Evolutionary conservation across 179 eudicot genomes (phyloP), one percentile per base, ranked within the genome.

Genomic region (Sideroxylon spinosum): DNA sequence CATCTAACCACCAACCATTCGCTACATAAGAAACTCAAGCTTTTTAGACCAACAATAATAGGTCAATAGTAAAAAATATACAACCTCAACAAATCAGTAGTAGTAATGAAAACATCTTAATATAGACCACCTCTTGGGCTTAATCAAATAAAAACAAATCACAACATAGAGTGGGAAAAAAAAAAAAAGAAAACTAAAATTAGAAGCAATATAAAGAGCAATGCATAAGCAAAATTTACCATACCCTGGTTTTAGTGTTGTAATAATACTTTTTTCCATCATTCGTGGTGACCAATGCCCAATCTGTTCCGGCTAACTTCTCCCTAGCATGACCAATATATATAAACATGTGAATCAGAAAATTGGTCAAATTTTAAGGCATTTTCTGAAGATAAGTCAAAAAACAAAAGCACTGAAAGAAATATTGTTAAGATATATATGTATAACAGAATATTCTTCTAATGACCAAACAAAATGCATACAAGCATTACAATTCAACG

Each of bases 211-310:
- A 66, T 50, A 1, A 78, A 23, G n/a, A 69, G 66, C 56, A 78
- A 78, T 17, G 28, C 12, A 26, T 9, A 23, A 71, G 9, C 48
- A 19, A 73, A 71, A n/a, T 64, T 2, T 67, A 37, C 9, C 75
- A 66, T 84, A 95, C 99, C 99, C 91, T 90, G 49, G 95, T 90
- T 86, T 79, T 88, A 63, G 89, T 78, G 86, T 94, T 94, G 88
- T 92, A 90, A 82, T 92, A 96, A 86, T 96, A 96, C 82, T 77
- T 90, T 79, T 96, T 94, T 68, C 98, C 97, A 84, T 96, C 98
- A 86, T 94, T 92, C 62, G 98, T 96, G 67, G 86, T 85, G 48
- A 92, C 99, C 81, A 85, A 74, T 26, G 86, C 88, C 99, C 99
- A 96, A 83, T 96, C 97, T 59, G 93, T 94, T 79, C 92, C 97